Evolutionary conservation across 208 protist species (phyloP).

Genomic region (Acanthamoeba triangularis): DNA sequence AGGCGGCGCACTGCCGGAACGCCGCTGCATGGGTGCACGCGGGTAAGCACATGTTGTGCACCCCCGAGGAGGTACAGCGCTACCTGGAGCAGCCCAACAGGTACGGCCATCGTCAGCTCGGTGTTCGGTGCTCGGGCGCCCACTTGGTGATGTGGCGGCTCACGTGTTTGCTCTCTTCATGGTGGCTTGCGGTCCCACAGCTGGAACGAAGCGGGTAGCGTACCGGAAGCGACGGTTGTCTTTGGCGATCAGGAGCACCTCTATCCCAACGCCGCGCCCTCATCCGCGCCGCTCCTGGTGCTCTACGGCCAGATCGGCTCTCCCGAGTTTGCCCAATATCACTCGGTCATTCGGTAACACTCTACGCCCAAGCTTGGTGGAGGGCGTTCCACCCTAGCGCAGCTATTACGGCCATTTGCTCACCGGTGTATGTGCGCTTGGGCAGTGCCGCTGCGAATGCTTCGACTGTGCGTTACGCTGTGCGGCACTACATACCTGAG

Average conservation of each 20-base stretch:
- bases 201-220: background rate
- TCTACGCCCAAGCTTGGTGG: background rate
- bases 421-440: background rate
- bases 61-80: background rate
- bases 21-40: constrained; percentile 24
- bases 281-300: background rate
- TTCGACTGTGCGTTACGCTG: background rate
- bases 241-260: constrained; percentile 68
- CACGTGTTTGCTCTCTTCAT: background rate
- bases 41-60: background rate
- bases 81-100: background rate
- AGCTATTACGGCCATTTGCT: background rate
- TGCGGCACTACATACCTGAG: constrained; percentile 24
- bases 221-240: background rate
- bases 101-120: background rate
- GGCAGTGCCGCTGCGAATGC: background rate
- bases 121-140: too few relatives aligned
- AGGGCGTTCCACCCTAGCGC: background rate
- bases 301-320: constrained; percentile 62
- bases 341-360: background rate
- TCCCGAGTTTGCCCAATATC: background rate
- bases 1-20: background rate
- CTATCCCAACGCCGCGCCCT: background rate
- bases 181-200: background rate
- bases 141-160: too few relatives aligned